These are phyloP conservation scores for Candida sojae DNA, from an alignment of 1,139 yeast species.

Conservation along the genomic window DNA sequence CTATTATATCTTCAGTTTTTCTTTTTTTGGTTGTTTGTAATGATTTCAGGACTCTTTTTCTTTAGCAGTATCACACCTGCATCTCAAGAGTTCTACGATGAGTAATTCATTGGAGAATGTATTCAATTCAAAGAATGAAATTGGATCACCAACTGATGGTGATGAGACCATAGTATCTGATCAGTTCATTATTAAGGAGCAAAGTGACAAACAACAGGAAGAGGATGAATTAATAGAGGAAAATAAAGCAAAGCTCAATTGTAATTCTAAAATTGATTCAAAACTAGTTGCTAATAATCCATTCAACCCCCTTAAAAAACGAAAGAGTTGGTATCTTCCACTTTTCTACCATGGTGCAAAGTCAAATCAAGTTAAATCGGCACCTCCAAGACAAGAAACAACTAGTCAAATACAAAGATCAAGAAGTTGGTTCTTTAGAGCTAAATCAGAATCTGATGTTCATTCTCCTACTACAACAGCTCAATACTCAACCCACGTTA, in stretches of 20 bases:
- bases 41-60: too few relatives aligned
- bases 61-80: too few relatives aligned
- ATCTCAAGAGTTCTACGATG: too few relatives aligned
- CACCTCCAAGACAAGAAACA: background rate
- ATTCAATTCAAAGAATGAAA: background rate
- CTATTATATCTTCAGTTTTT: too few relatives aligned
- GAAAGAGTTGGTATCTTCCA: background rate
- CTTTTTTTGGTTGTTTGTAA: too few relatives aligned
- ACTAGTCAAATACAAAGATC: background rate
- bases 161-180: too few relatives aligned
- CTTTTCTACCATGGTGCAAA: background rate
- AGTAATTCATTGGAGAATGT: too few relatives aligned
- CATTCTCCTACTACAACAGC: background rate
- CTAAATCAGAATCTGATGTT: background rate
- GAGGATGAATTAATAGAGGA: background rate
- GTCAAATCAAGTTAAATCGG: background rate
- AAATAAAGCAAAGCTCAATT: background rate
- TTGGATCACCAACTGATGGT: background rate
- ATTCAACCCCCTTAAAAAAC: background rate
- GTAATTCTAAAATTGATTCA: background rate
- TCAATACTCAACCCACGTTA: background rate
- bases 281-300: too few relatives aligned
- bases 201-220: background rate
- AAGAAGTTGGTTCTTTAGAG: conserved; percentile 1
- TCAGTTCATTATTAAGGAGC: background rate